These are phyloP conservation scores for Podosphaera xanthii DNA, from an alignment of 2,329 filamentous ascomycete species.

Conservation along the genomic window DNA sequence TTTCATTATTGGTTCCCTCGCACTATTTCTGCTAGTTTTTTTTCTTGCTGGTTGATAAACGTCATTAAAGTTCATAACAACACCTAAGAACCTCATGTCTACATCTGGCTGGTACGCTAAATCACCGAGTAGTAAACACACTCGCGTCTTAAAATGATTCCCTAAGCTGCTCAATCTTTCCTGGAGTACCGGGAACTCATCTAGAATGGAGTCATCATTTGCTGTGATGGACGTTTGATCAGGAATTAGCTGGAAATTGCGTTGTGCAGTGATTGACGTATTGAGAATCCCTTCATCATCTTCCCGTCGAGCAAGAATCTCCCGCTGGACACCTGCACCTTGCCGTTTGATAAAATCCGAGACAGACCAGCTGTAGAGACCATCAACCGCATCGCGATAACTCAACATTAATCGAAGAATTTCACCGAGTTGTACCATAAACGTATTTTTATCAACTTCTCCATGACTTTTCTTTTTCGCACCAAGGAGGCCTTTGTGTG, in stretches of 20 bases:
- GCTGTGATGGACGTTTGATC: slow-evolving; percentile 11
- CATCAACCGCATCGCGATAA: slow-evolving; percentile 84
- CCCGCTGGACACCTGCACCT: slow-evolving; percentile 53
- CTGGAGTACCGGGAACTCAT: slow-evolving; percentile 51
- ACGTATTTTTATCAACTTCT: slow-evolving; percentile 39
- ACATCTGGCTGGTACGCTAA: slow-evolving; percentile 81
- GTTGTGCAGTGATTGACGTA: slow-evolving; percentile 13
- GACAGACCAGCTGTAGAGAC: slow-evolving; percentile 82
- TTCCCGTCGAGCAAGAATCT: slow-evolving; percentile 22
- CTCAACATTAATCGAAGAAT: slow-evolving; percentile 82
- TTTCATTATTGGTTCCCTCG: slow-evolving; percentile 3
- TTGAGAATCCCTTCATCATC: slow-evolving; percentile 13
- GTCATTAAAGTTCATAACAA: slow-evolving; percentile 99
- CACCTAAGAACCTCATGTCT: slow-evolving; percentile 84
- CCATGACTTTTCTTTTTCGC: slow-evolving; percentile 29
- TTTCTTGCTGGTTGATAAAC: slow-evolving; percentile 62
- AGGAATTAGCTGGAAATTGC: slow-evolving; percentile 10
- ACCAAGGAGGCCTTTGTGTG: slow-evolving; percentile 81
- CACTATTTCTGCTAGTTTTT: slow-evolving; percentile 15
- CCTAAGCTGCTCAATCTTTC: slow-evolving; percentile 51
- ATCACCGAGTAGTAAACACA: slow-evolving; percentile 71
- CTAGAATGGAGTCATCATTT: slow-evolving; percentile 21
- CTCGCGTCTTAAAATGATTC: slow-evolving; percentile 49
- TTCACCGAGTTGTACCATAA: slow-evolving; percentile 78
- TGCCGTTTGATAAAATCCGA: slow-evolving; percentile 86